Conservation (phyloP, 768 basidiomycete species). For the Dentipellis fragilis region DNA sequence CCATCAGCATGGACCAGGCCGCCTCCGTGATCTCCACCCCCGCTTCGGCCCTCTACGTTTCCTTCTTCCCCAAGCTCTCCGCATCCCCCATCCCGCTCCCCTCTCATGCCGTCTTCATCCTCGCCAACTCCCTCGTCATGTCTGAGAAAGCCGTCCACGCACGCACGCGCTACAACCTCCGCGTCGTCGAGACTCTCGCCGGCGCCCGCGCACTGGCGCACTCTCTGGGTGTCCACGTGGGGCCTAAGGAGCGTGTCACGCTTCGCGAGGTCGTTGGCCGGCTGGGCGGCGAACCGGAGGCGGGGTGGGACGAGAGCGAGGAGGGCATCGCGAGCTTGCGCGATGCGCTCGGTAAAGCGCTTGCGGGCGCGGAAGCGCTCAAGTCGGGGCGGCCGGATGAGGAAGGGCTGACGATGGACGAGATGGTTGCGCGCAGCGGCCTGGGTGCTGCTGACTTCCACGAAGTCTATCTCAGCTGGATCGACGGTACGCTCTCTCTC, state of each 20-base stretch:
- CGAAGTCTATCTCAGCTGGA: constrained; percentile 67
- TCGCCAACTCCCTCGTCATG: constrained; percentile 76
- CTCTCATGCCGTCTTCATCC: constrained; percentile 62
- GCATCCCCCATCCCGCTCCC: constrained; percentile 63
- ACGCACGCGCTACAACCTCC: constrained; percentile 75
- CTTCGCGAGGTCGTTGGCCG: constrained; percentile 58
- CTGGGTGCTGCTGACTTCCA: constrained; percentile 45
- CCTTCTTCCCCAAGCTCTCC: constrained; percentile 67
- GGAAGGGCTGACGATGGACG: constrained; percentile 60
- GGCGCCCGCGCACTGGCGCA: constrained; percentile 67
- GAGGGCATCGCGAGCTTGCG: constrained; percentile 26
- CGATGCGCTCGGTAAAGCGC: constrained; percentile 36
- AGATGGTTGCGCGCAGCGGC: constrained; percentile 62
- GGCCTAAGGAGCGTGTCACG: constrained; percentile 44
- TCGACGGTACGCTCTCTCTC: constrained; percentile 48
- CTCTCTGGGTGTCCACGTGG: constrained; percentile 35
- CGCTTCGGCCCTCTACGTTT: constrained; percentile 65
- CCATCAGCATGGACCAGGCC: constrained; percentile 77
- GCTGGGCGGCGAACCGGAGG: constrained; percentile 34
- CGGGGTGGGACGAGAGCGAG: constrained; percentile 34
- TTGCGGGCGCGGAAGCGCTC: constrained; percentile 41
- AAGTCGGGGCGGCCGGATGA: constrained; percentile 32
- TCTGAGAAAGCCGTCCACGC: constrained; percentile 74
- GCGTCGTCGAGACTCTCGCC: constrained; percentile 84
- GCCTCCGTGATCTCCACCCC: constrained; percentile 22